Evolutionary conservation across 768 basidiomycete species (phyloP).

Genomic region (Sporobolomyces phaffii): DNA sequence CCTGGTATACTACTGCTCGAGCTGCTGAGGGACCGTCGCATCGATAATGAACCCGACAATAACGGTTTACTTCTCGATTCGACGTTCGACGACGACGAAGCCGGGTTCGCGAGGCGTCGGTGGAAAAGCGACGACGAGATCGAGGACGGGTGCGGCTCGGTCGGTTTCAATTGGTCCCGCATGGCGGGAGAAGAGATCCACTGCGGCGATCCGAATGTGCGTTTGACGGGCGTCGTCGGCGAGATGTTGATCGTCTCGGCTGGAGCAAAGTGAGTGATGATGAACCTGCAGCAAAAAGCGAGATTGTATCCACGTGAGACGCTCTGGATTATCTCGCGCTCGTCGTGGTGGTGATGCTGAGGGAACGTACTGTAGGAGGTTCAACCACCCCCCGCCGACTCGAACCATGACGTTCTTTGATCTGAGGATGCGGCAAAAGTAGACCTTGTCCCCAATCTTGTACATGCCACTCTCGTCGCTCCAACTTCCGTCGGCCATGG

Average conservation of each 20-base stretch:
- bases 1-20: background rate
- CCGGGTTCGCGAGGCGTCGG: background rate
- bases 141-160: too few relatives aligned
- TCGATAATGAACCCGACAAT: background rate
- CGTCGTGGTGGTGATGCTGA: too few relatives aligned
- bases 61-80: background rate
- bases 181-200: constrained; percentile 1
- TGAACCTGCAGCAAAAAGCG: constrained; percentile 56
- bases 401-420: constrained; percentile 94
- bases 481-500: constrained; percentile 58
- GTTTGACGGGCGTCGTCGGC: constrained; percentile 14
- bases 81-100: constrained; percentile 11
- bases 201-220: constrained; percentile 6
- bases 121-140: background rate
- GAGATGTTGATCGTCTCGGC: constrained; percentile 28
- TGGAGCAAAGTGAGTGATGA: constrained; percentile 45
- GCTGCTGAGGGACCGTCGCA: constrained; percentile 2
- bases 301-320: too few relatives aligned
- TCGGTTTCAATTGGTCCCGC: background rate
- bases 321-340: too few relatives aligned
- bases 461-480: constrained; percentile 65
- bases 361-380: constrained; percentile 75
- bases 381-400: constrained; percentile 90
- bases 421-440: constrained; percentile 60
- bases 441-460: constrained; percentile 29